Conservation (phyloP, 768 basidiomycete species). For the Leucogyrophana mollusca region DNA sequence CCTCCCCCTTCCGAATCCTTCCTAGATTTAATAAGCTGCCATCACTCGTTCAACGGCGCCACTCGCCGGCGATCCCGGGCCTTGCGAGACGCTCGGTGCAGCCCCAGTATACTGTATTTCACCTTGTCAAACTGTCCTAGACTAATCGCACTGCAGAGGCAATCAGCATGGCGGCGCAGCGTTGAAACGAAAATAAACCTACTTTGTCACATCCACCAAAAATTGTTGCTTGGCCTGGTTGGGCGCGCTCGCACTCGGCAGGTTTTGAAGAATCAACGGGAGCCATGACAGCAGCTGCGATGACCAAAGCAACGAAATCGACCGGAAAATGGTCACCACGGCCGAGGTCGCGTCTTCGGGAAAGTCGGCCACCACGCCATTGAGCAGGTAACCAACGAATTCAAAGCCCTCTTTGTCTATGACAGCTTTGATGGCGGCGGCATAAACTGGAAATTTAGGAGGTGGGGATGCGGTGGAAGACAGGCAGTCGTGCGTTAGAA, state of each 20-base stretch:
- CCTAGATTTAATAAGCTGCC: too few species aligned
- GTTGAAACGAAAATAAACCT: conserved; percentile 28
- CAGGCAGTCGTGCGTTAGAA: conserved; percentile 76
- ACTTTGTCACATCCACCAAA: conserved; percentile 74
- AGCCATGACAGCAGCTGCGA: conserved; percentile 71
- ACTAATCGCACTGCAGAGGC: conserved; percentile 54
- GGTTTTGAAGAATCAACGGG: conserved; percentile 64
- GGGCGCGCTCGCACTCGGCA: conserved; percentile 62
- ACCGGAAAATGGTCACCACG: conserved; percentile 78
- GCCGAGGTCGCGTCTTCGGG: conserved; percentile 77
- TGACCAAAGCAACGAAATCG: conserved; percentile 66
- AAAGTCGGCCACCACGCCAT: conserved; percentile 83
- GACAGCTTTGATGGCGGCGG: conserved; percentile 55
- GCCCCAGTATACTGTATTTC: conserved; percentile 69
- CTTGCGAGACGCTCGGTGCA: conserved; percentile 76
- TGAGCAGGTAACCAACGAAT: conserved; percentile 65
- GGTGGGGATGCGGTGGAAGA: conserved; percentile 46
- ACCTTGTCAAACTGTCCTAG: conserved; percentile 73
- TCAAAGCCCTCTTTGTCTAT: conserved; percentile 72
- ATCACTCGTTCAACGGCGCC: conserved; percentile 26
- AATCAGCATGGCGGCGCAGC: conserved; percentile 9
- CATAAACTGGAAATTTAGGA: conserved; percentile 62
- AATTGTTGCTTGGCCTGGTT: conserved; percentile 69
- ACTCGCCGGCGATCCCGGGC: conserved; percentile 60
- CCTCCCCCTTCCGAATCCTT: too few species aligned